phyloP scores from a whole-genome alignment of 148 eudicot species.

The Fallopia convolvulus region DNA sequence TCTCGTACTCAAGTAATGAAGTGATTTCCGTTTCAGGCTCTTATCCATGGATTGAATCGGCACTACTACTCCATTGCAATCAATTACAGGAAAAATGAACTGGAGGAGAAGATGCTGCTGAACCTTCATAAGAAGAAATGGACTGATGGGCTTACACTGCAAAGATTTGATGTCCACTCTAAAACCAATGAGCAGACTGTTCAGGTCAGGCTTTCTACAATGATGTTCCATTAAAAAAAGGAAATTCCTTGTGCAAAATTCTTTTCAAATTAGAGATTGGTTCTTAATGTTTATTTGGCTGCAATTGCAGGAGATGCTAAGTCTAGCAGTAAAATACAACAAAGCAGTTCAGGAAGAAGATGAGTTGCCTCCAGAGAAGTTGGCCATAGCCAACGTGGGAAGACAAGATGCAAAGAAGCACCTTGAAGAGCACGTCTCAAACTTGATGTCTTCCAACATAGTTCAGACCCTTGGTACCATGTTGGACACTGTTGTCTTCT shows the following conservation, averaged over 20 bases:
- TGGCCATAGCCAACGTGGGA: constrained; percentile 94
- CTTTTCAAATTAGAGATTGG: not conserved
- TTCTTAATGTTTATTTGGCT: not conserved
- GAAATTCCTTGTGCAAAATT: not conserved
- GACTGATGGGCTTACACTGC: constrained; percentile 91
- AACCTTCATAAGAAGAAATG: constrained; percentile 98
- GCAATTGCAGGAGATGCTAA: constrained; percentile 76
- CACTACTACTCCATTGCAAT: constrained; percentile 95
- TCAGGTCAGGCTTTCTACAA: constrained; percentile 44
- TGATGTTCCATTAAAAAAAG: not conserved
- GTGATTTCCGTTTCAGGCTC: constrained; percentile 42
- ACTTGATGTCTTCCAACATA: constrained; percentile 90
- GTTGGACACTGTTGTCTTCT: constrained; percentile 90
- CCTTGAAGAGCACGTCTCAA: constrained; percentile 92
- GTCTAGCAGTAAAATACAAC: constrained; percentile 72
- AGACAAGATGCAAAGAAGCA: constrained; percentile 97
- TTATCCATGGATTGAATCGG: constrained; percentile 92
- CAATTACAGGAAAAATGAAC: constrained; percentile 92
- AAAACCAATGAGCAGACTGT: constrained; percentile 96
- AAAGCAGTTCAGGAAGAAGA: constrained; percentile 98
- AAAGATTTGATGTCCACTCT: constrained; percentile 83
- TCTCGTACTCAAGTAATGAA: not conserved
- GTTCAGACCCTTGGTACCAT: constrained; percentile 86
- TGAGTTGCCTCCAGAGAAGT: constrained; percentile 82
- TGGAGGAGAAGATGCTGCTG: constrained; percentile 91